Evolutionary conservation across 2,329 filamentous ascomycete species (phyloP).

Genomic region (Eutypella sp.): DNA sequence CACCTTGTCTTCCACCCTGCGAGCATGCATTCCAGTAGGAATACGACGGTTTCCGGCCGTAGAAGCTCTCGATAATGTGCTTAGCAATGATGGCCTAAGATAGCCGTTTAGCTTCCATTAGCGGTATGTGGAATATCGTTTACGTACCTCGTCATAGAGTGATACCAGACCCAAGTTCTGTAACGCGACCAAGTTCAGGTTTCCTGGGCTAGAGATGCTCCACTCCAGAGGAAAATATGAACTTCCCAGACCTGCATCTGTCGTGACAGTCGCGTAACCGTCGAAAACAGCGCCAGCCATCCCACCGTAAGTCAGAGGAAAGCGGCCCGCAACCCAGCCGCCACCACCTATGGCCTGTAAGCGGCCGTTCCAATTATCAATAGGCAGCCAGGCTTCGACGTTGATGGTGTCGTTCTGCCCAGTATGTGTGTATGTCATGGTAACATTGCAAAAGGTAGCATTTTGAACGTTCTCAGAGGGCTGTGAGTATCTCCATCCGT

Average conservation of each 20-base stretch:
- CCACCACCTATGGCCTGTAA: constrained; percentile 36
- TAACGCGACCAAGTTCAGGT: constrained; percentile 19
- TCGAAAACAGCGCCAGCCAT: constrained; percentile 15
- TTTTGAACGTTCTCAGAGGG: too few species aligned
- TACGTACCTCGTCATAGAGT: constrained; percentile 22
- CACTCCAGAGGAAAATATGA: constrained; percentile 9
- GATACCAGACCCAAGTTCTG: constrained; percentile 22
- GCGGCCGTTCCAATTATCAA: constrained; percentile 30
- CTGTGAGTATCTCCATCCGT: too few species aligned
- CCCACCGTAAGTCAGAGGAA: constrained; percentile 9
- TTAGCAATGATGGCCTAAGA: constrained; percentile 36
- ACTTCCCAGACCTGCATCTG: constrained; percentile 21
- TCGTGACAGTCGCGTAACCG: constrained; percentile 22
- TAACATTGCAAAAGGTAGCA: constrained; percentile 37
- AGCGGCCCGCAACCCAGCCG: constrained; percentile 22
- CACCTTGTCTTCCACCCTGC: constrained; percentile 49
- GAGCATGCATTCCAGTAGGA: constrained; percentile 50
- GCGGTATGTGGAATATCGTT: not conserved
- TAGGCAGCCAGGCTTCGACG: constrained; percentile 32
- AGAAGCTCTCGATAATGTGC: constrained; percentile 36
- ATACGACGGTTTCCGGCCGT: constrained; percentile 29
- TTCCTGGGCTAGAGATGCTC: constrained; percentile 16
- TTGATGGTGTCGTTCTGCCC: constrained; percentile 33
- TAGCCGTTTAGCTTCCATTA: constrained; percentile 1
- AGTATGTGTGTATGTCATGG: constrained; percentile 36